phyloP scores from a whole-genome alignment of 805 yeast genomes.

The Kuraishia floccosa region DNA sequence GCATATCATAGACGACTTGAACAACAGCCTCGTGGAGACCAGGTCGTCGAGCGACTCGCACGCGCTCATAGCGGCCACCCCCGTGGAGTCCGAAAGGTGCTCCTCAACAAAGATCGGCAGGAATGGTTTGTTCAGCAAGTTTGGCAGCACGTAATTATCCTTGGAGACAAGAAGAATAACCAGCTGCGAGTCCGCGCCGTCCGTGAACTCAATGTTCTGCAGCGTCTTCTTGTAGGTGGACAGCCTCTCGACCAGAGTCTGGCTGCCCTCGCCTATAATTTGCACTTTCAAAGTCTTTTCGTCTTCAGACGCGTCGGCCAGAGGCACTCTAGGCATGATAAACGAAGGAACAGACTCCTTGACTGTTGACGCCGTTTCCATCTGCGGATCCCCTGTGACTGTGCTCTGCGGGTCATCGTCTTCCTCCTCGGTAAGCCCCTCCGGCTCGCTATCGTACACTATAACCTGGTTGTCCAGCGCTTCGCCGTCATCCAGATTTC shows the following conservation, averaged over 20 bases:
- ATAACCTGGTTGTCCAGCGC: conserved; percentile 9
- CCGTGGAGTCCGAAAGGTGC: conserved; percentile 1
- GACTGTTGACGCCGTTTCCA: conserved; percentile 10
- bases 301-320: conserved; percentile 6
- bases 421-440: background rate
- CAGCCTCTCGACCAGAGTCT: conserved; percentile 11
- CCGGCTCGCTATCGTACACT: background rate
- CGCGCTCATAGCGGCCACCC: conserved; percentile 1
- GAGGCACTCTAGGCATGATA: conserved; percentile 24
- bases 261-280: conserved; percentile 14
- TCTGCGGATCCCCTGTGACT: no score
- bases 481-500: conserved; percentile 6
- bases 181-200: conserved; percentile 11
- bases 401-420: no score
- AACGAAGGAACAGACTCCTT: conserved; percentile 16
- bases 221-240: conserved; percentile 15
- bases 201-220: conserved; percentile 14
- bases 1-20: conserved; percentile 15
- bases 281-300: conserved; percentile 10
- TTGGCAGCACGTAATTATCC: conserved; percentile 16
- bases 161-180: conserved; percentile 15
- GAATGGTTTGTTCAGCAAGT: conserved; percentile 15
- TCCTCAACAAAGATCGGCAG: conserved; percentile 15
- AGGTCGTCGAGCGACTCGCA: conserved; percentile 1
- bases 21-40: background rate